Evolutionary conservation across 2,329 filamentous ascomycete species (phyloP), one percentile per base, ranked within the genome.

Genomic region (Cercospora janseana): DNA sequence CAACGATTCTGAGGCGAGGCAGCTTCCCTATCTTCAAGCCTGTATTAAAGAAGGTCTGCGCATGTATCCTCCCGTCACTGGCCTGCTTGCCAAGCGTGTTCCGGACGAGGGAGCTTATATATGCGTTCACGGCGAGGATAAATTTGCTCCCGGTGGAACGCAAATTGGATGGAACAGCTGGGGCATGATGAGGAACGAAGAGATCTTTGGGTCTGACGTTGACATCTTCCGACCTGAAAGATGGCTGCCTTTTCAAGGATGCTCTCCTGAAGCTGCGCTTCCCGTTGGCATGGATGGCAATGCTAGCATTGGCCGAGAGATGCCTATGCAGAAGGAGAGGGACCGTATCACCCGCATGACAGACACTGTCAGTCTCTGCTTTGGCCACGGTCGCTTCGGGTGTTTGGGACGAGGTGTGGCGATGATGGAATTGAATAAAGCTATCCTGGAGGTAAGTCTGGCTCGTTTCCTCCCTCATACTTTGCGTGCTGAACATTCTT

Each of bases 1-100:
- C 57, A 71, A 75, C 23, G 77, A 81, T 54, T 52, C 64, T 7
- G 66, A 73, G 57, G 71, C 70, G 4, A 65, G 67, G 16, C 56
- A 63, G 7, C 60, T 77, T 1, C 72, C 73, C 0, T 77, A 76
- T 52, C 60, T 77, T 3, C 65, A 69, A 48, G 74, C 74, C 3
- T 72, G 74, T 28, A 69, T 77, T 45, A 74, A 74, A 24, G 75
- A 77, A 58, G 73, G 66, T 5, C 59, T 77, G 31, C 66, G 75
- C 12, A 66, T 76, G 24, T 73, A 74, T 44, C 74, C 74, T 3
- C 67, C 68, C 6, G 66, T 70, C n/a, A 69, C 68, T 1, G 67
- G 68, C 10, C 52, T 69, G 1, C 54, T 70, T n/a, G 66, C 67
- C 9, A 71, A 71, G 56, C 59, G 59, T 5, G 66, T 67, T 0